Conservation (phyloP, 331 rosid genomes). For the Spiraea crenata region DNA sequence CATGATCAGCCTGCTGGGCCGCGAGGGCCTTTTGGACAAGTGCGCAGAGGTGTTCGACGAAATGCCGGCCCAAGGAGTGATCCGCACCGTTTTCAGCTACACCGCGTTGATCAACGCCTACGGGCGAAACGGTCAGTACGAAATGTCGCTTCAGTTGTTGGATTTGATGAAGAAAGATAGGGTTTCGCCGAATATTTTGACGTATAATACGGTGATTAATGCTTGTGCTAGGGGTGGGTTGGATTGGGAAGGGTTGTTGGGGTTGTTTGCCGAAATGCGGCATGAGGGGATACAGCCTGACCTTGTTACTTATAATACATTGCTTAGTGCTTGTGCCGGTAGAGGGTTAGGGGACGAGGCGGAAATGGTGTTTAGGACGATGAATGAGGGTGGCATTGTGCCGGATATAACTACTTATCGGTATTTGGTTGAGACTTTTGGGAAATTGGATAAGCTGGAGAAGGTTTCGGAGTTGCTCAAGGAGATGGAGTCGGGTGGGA, state of each 20-base stretch:
- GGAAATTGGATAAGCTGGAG: constrained; percentile 60
- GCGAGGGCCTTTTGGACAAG: constrained; percentile 80
- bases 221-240: constrained; percentile 93
- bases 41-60: constrained; percentile 83
- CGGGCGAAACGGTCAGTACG: constrained; percentile 77
- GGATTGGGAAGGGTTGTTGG: constrained; percentile 93
- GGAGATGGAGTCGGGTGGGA: constrained; percentile 86
- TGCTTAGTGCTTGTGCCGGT: constrained; percentile 87
- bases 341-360: constrained; percentile 86
- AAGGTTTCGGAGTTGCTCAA: constrained; percentile 80
- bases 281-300: constrained; percentile 93
- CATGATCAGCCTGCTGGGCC: constrained; percentile 75
- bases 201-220: constrained; percentile 85
- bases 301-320: constrained; percentile 72
- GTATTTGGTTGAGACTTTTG: constrained; percentile 78
- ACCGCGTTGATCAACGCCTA: constrained; percentile 87
- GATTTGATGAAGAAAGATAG: constrained; percentile 68
- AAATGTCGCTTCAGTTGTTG: constrained; percentile 57
- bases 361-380: constrained; percentile 89
- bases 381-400: constrained; percentile 89
- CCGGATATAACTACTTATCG: constrained; percentile 78
- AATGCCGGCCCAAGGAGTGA: constrained; percentile 77
- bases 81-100: constrained; percentile 69
- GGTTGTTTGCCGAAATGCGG: constrained; percentile 96
- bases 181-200: constrained; percentile 67